Base-by-base conservation (phyloP, 495 filamentous ascomycete genomes). In the Aspergillus nidulans region DNA sequence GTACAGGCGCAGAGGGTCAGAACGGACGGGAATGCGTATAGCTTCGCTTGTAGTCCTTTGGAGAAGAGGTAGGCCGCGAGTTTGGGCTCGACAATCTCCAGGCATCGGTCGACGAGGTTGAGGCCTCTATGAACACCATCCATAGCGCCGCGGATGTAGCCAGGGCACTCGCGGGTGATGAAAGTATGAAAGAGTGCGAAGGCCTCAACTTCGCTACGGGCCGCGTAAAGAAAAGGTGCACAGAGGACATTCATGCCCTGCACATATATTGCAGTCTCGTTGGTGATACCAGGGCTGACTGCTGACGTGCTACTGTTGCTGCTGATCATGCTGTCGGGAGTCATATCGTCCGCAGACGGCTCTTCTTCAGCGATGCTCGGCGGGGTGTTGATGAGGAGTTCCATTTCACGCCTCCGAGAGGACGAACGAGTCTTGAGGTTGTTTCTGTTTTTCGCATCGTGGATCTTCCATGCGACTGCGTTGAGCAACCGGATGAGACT, bases 211-310 rank as follows among this genome's bases (percentile, higher is more conserved):
- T 99, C 94, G 62, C 89, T 95, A 56, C 89, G 85, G 16, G 94
- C 91, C 3, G 92, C 91, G 69, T 99, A 99, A 39, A 97, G 79
- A 62, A 99, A 97, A 0, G 94, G 95, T 8, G 94, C 94, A 32
- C 90, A 92, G n/a, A 98, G 82, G n/a, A 97, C 92, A 65, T 97
- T 98, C 94, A 98, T 97, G 53, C 94, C 94, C 67, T 99, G 94
- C 5, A 97, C 95, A 67, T 99, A 99, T 49, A 89, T 90, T 12
- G 88, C 88, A 13, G 85, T 80, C 55, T 88, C 85, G 15, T 72
- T 74, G 1, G 77, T 72, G 19, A 67, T 69, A 3, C 47, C 57
- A 23, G 44, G 55, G 9, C 60, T 38, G 13, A 44, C 58, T 6
- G 42, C 20, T 15, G 47, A 30, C 19, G 45, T 32, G 45, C 28